phyloP scores from a whole-genome alignment of 148 eudicot species.

The Rhododendron molle region DNA sequence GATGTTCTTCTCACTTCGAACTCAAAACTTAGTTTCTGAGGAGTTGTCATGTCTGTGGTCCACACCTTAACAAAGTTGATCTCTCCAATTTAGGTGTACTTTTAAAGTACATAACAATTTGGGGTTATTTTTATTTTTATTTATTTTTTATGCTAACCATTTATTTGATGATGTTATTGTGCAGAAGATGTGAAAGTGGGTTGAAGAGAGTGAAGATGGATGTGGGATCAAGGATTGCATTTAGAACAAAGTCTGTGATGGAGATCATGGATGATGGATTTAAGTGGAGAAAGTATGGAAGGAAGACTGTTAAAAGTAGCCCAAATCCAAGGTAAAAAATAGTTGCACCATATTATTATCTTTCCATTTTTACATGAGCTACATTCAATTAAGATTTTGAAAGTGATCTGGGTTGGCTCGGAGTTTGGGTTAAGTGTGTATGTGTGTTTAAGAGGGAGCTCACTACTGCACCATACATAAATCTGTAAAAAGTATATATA shows the following conservation, averaged over 20 bases:
- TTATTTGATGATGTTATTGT: background rate
- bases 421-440: no score
- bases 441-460: no score
- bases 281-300: slow-evolving; percentile 16
- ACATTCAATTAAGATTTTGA: background rate
- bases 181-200: background rate
- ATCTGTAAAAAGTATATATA: no score
- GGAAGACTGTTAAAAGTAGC: slow-evolving; percentile 9
- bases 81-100: no score
- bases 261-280: slow-evolving; percentile 16
- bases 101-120: no score
- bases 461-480: no score
- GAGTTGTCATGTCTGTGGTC: no score
- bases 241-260: slow-evolving; percentile 1
- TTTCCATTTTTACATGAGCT: background rate
- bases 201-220: slow-evolving; percentile 3
- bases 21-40: no score
- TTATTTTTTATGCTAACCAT: background rate
- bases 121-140: background rate
- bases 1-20: no score
- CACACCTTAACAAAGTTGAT: no score
- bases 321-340: slow-evolving; percentile 11
- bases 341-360: background rate
- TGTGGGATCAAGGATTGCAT: slow-evolving; percentile 6
- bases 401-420: background rate